These are phyloP conservation scores for Hemileccinum rubropunctum DNA, from an alignment of 768 basidiomycete genomes.

Conservation along the genomic window DNA sequence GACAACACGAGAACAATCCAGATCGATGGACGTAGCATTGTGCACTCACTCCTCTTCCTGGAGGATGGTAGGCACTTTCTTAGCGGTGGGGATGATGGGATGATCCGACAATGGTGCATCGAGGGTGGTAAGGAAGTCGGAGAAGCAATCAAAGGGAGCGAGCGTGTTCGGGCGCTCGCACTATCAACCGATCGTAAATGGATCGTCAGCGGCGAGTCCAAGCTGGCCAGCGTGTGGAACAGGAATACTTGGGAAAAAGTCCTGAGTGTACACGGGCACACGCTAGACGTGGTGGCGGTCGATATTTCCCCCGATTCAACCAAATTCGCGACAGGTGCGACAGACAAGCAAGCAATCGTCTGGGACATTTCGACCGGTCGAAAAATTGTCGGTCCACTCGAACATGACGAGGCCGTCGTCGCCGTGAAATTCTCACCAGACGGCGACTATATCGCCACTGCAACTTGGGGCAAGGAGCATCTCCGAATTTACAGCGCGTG, in stretches of 20 bases:
- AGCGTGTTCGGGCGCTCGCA: not conserved
- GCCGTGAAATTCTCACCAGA: conserved; percentile 5
- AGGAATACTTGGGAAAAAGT: not conserved
- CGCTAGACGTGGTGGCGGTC: not conserved
- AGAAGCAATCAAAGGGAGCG: not conserved
- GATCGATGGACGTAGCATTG: not conserved
- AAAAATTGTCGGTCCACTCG: conserved; percentile 6
- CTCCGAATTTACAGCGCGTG: not conserved
- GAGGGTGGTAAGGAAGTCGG: not conserved
- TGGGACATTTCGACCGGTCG: conserved; percentile 4
- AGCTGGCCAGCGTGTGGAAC: not conserved
- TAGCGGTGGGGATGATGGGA: not conserved
- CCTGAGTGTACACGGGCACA: not conserved
- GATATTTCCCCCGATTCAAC: conserved; percentile 4
- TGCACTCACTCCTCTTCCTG: not conserved
- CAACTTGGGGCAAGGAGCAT: not conserved
- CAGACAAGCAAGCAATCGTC: not conserved
- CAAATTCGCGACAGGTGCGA: conserved; percentile 1
- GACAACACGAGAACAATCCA: not conserved
- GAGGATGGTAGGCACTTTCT: not conserved
- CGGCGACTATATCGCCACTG: not conserved
- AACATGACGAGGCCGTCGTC: not conserved
- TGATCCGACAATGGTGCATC: not conserved
- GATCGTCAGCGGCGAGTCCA: not conserved
- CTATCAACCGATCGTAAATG: not conserved